phyloP scores from a whole-genome alignment of 139 green algal species.

The Yamagishiella unicocca region DNA sequence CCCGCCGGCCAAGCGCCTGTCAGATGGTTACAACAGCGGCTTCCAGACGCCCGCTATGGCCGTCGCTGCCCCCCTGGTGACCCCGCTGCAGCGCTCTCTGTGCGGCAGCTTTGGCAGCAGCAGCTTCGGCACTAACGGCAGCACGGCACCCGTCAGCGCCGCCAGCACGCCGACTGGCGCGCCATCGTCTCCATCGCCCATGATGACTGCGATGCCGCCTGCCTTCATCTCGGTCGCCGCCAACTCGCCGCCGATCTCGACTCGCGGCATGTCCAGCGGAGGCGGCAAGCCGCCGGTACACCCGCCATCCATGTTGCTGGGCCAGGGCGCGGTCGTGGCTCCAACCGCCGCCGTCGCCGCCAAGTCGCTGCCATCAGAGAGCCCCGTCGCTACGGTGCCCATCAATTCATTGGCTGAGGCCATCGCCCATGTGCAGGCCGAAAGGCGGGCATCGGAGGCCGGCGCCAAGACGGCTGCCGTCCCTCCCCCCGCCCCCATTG shows the following conservation, averaged over 20 bases:
- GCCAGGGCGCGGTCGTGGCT: no score
- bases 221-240: background rate
- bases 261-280: background rate
- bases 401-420: constrained; percentile 26
- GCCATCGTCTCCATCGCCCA: background rate
- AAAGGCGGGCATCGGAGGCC: constrained; percentile 28
- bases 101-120: constrained; percentile 2
- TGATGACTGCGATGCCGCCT: no score
- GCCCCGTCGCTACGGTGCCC: background rate
- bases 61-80: background rate
- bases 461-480: background rate
- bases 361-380: background rate
- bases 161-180: constrained; percentile 15
- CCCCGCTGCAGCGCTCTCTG: background rate
- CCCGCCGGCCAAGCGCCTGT: constrained; percentile 26
- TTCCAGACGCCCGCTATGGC: background rate
- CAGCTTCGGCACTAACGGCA: background rate
- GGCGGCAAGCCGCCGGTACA: constrained; percentile 23
- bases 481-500: no score
- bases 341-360: background rate
- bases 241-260: constrained; percentile 16
- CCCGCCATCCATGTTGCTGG: background rate
- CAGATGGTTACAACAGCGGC: constrained; percentile 7
- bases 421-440: constrained; percentile 1
- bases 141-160: background rate